Base-by-base conservation (phyloP, 192 early-diverging fungal species). In the Gigaspora rosea region DNA sequence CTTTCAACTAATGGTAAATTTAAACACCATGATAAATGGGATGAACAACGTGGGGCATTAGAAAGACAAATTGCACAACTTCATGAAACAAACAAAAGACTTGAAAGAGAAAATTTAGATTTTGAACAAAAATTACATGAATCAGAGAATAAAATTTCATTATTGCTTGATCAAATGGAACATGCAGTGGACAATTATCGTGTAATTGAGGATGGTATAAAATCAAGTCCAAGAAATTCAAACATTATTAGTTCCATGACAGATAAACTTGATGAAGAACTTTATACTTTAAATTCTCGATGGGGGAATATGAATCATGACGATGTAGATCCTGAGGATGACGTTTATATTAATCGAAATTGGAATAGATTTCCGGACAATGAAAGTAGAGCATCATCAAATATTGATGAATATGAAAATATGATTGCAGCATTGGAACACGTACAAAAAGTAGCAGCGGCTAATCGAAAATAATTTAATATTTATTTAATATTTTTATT, bases 21-120 rank as follows among this genome's bases (percentile, higher is more conserved):
- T n/a, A 70, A 22, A 27, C n/a, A 72, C 16, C 27, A 36, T 27
- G 12, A 65, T 1, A 54, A 64, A 50, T 75, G 61, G 73, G 59
- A 75, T 33, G 59, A 61, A 36, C 61, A 62, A 57, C 58, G 61
- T 13, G 48, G 11, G 2, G 33, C 13, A 13, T 47, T 76, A 48
- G 74, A 76, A 52, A 46, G 62, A 8, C 36, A 76, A 65, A 52
- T 76, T 18, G 33, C 61, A 9, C 61, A 76, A n/a, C 64, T 32
- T 65, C 74, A 41, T 50, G 47, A n/a, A 48, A 32, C 4, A 11
- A 76, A 62, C 15, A 32, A 50, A 51, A 76, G 16, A 51, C 62
- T 76, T 33, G 62, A 63, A 52, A 76, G 64, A 35, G 74, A 76
- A 65, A 76, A 76, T 41, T 11, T 18, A 20, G 74, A 76, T 8